Conservation (phyloP, 495 filamentous ascomycete species). For the Podospora didyma region DNA sequence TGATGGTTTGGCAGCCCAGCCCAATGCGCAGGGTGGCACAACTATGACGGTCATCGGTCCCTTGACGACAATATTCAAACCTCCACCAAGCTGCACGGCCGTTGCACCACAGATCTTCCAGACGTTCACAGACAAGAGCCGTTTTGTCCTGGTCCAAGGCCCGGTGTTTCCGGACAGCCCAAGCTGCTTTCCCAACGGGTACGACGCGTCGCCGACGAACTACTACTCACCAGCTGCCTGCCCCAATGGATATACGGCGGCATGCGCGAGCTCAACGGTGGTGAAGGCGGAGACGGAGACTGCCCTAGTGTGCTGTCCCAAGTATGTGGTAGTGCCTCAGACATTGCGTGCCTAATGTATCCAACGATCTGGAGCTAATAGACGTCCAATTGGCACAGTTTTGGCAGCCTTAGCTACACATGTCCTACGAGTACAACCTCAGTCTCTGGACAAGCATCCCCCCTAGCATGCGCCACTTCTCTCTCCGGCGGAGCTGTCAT, state of each 20-base stretch:
- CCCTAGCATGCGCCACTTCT: constrained; percentile 23
- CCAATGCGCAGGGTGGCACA: constrained; percentile 16
- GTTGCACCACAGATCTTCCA: constrained; percentile 22
- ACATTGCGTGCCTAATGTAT: background rate
- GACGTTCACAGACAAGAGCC: constrained; percentile 8
- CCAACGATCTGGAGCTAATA: no score
- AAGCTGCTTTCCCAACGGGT: constrained; percentile 25
- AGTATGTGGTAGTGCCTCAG: constrained; percentile 13
- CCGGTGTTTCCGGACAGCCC: constrained; percentile 20
- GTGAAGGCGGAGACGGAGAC: constrained; percentile 16
- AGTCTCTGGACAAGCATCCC: background rate
- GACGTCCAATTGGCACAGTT: background rate
- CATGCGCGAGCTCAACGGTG: constrained; percentile 17
- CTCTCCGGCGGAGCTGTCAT: constrained; percentile 9
- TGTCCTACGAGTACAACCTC: background rate
- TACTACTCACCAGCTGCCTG: constrained; percentile 33
- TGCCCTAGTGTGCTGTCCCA: constrained; percentile 27
- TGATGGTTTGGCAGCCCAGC: constrained; percentile 17
- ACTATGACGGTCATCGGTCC: constrained; percentile 29
- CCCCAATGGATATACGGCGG: constrained; percentile 28
- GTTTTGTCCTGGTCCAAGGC: constrained; percentile 22
- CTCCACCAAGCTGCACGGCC: constrained; percentile 26
- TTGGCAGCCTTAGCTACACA: background rate
- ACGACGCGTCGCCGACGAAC: constrained; percentile 23
- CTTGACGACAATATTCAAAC: constrained; percentile 28